A percentile compares a stretch with the other conserved stretches of the same genome.
These are phyloP conservation scores for Kockiozyma suomiensis DNA, from an alignment of 805 yeast genomes.

Conservation along the genomic window DNA sequence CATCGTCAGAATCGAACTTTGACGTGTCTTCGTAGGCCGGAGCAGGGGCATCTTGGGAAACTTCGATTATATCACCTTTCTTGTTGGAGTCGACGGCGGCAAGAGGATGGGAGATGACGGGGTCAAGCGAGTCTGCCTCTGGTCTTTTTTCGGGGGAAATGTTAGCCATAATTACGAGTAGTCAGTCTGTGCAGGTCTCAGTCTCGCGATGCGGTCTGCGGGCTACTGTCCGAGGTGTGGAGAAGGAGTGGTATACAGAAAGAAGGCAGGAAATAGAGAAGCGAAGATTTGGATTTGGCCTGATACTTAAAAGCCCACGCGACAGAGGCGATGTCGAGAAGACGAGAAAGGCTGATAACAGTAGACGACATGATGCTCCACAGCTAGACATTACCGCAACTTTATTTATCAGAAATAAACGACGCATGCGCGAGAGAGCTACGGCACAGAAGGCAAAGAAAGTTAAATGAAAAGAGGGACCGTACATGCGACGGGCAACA, in stretches of 20 bases:
- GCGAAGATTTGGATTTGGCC: background rate
- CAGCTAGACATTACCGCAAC: background rate
- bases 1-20: constrained; percentile 5
- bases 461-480: background rate
- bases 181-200: background rate
- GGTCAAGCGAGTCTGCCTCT: background rate
- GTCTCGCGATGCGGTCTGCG: background rate
- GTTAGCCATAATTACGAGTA: constrained; percentile 18
- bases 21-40: background rate
- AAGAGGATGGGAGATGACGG: constrained; percentile 13
- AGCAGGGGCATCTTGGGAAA: background rate
- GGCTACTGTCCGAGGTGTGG: too few relatives aligned
- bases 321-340: background rate
- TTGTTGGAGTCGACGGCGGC: constrained; percentile 12
- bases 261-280: background rate
- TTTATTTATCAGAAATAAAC: background rate
- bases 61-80: background rate
- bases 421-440: background rate
- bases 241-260: background rate
- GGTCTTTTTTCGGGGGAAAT: constrained; percentile 20
- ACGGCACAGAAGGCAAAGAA: background rate
- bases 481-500: constrained; percentile 16
- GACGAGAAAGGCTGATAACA: background rate
- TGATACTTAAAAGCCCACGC: background rate
- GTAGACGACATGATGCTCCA: background rate